Conservation (phyloP, 352 stramenopile genomes). For the Globisporangium camurandrum region DNA sequence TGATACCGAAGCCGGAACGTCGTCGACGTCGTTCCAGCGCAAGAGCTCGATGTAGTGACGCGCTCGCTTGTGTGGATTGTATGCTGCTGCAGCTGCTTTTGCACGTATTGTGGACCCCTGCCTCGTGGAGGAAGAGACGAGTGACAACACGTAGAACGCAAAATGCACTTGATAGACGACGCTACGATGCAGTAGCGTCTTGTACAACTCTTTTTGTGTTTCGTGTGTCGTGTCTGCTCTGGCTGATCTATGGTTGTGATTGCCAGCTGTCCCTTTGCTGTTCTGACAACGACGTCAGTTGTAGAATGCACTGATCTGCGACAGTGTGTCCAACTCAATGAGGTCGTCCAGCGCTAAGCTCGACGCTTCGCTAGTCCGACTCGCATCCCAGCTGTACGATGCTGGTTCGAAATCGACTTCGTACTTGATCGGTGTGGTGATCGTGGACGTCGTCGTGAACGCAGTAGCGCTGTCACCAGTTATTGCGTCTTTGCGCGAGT, state of each 20-base stretch:
- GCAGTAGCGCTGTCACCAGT: neutral
- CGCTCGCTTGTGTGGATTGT: slow-evolving; percentile 13
- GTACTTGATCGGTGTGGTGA: slow-evolving; percentile 4
- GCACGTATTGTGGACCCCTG: too few species aligned
- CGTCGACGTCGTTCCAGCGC: slow-evolving; percentile 29
- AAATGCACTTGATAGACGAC: neutral
- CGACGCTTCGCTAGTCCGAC: slow-evolving; percentile 12
- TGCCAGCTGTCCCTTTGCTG: neutral
- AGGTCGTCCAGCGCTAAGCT: slow-evolving; percentile 55
- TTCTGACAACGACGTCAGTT: neutral
- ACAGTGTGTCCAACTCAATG: slow-evolving; percentile 41
- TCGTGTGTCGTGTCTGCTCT: neutral
- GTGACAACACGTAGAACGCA: neutral
- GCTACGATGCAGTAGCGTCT: too few species aligned
- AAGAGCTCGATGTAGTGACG: slow-evolving; percentile 36
- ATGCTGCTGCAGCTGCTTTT: too few species aligned
- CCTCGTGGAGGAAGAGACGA: too few species aligned
- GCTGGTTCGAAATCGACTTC: too few species aligned
- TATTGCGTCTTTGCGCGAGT: neutral
- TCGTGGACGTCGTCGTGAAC: neutral
- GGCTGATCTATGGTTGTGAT: neutral
- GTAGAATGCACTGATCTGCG: slow-evolving; percentile 35
- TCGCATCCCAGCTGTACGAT: slow-evolving; percentile 8
- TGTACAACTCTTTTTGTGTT: neutral
- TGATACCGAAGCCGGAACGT: slow-evolving; percentile 14